Evolutionary conservation across 345 rosid species (phyloP), one percentile per base, ranked within the genome.

Genomic region (Barbarea vulgaris): DNA sequence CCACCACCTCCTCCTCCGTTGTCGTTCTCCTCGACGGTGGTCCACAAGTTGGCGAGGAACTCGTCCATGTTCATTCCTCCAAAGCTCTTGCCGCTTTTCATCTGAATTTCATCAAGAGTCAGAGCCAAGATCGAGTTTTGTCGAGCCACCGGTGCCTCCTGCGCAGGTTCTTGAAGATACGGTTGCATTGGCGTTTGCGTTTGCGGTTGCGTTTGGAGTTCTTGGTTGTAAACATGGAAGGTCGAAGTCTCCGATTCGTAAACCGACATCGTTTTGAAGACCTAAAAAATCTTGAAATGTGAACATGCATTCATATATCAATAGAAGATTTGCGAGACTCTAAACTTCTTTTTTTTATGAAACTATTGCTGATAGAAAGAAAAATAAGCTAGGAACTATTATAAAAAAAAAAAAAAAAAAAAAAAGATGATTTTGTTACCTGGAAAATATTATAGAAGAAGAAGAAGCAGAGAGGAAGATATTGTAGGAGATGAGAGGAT

Each of bases 61-160:
- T 91, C 96, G 66, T 93, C 97, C 96, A 93, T 91, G 85, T 86
- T 91, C 98, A 93, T 93, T 9, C 91, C 86, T 4, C 97, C 98
- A 1, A 93, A 70, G 74, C 77, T 79, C 84, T 81, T 91, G 12
- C 98, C 96, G 8, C 97, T 89, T 81, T 91, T 87, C 64, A 72
- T 79, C 63, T 91, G 93, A 47, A 93, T 89, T 65, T 93, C 97
- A 6, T 87, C 90, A 31, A 91, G 90, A 27, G 97, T 93, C 6
- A 91, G 87, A 0, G 96, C 87, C 64, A 89, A 62, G 68, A 89
- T 82, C 1, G 93, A 85, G 64, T 68, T 78, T 54, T 85, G 91
- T 55, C 81, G 50, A 14, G 41, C 72, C 7, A 71, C 56, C 3
- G 56, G 37, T 62, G 12, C 68, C 48, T 13, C 67, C 55, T 56